Evolutionary conservation across 169 alveolate genomes (phyloP).

Genomic region (Toxoplasma gondii): DNA sequence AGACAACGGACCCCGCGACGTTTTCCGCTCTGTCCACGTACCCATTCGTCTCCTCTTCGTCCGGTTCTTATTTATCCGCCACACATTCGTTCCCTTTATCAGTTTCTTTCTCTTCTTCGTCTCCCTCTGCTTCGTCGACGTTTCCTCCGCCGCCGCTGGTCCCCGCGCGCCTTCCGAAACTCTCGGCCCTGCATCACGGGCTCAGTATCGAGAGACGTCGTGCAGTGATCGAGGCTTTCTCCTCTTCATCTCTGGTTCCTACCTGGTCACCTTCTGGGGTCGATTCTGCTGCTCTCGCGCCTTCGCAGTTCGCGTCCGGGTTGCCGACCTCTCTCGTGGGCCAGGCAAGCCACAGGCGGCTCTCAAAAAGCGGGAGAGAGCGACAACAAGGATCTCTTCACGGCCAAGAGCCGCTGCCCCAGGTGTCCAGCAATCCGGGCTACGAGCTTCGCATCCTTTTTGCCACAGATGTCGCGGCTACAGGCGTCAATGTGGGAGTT

Average conservation of each 20-base stretch:
- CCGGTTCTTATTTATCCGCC: neutral
- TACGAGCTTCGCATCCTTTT: neutral
- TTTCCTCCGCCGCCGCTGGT: neutral
- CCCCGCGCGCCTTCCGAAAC: neutral
- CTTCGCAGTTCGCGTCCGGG: neutral
- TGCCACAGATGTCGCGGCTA: constrained; percentile 57
- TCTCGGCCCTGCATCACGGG: constrained; percentile 58
- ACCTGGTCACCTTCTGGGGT: too few species aligned
- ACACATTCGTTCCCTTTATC: neutral
- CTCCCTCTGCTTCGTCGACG: neutral
- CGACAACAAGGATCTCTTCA: too few species aligned
- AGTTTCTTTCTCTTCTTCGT: neutral
- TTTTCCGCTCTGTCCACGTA: neutral
- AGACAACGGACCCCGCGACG: neutral
- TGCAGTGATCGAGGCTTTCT: constrained; percentile 47
- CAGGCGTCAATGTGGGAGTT: constrained; percentile 45
- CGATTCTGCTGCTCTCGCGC: too few species aligned
- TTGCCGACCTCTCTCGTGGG: neutral
- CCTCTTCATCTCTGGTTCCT: neutral
- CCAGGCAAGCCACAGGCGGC: too few species aligned
- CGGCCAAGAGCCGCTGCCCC: too few species aligned
- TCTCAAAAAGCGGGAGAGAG: too few species aligned
- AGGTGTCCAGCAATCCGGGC: too few species aligned
- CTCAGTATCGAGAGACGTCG: constrained; percentile 35
- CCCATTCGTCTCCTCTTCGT: neutral